Evolutionary conservation across 345 rosid species (phyloP), one percentile per base, ranked within the genome.

Genomic region (Luvunga scandens): DNA sequence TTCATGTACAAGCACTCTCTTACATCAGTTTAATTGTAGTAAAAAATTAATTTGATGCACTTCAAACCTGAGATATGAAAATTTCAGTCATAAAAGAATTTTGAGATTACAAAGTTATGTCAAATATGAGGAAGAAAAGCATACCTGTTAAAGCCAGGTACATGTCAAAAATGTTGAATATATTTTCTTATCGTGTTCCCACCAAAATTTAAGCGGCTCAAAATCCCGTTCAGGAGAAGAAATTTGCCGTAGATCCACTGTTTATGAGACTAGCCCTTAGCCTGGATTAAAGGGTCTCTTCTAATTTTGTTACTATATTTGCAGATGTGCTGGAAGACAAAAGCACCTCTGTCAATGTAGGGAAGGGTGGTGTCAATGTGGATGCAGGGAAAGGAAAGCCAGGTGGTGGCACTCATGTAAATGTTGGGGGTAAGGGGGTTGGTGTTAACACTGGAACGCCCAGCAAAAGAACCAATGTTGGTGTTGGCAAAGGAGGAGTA

Each of bases 401-500:
- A 2, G 86, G 89, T 0, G 83, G 88, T 4, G 91, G 91, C 18
- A 92, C 92, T 28, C 71, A 67, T 36, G 92, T 88, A 2, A 75
- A 70, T 34, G 92, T 87, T 16, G 81, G 90, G 69, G 83, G 90
- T 63, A 80, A 69, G 42, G 77, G 69, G 0, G 89, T 84, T 0
- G 83, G 74, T 4, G 94, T 85, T 48, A 71, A 81, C 76, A 79
- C 95, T 0, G 91, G 94, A 13, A 88, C 82, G 67, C 86, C 90
- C 0, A 87, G 83, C 0, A 77, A 68, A n/a, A 71, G 93, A 71
- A 91, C 97, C 75, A 79, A 55, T 8, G 97, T 91, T 42, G 89
- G 90, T 36, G 97, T 91, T 0, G 97, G 97, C 79, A 90, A 92
- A 86, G 96, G 97, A 4, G 97, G 96, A 65, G 95, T 88, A 42